Conservation (phyloP, 305 asterid genomes). For the Fraxinus xanthoxyloides region DNA sequence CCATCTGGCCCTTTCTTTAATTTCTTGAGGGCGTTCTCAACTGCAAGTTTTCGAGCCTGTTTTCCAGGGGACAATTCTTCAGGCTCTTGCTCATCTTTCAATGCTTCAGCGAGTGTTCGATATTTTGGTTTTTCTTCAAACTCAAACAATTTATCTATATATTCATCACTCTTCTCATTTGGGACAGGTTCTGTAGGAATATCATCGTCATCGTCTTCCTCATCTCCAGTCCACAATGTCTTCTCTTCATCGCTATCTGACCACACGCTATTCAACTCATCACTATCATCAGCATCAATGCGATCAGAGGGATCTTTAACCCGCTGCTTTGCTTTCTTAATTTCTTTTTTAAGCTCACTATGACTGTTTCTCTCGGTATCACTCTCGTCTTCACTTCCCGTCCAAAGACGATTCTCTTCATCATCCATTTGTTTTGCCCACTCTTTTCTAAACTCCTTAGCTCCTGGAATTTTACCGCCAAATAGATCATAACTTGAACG, state of each 20-base stretch:
- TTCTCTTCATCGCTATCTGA: constrained; percentile 85
- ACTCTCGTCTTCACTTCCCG: constrained; percentile 74
- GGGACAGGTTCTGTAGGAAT: constrained; percentile 74
- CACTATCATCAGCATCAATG: constrained; percentile 89
- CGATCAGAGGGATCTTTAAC: constrained; percentile 52
- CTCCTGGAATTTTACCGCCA: constrained; percentile 59
- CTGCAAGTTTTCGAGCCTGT: constrained; percentile 81
- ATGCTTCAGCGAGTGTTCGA: constrained; percentile 66
- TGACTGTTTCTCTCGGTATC: constrained; percentile 46
- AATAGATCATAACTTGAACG: constrained; percentile 66
- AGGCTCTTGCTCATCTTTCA: constrained; percentile 78
- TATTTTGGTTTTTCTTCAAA: constrained; percentile 78
- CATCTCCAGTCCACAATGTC: constrained; percentile 84
- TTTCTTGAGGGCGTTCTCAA: constrained; percentile 84
- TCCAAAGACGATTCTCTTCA: constrained; percentile 89
- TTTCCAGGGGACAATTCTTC: constrained; percentile 85
- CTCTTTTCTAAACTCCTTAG: constrained; percentile 64
- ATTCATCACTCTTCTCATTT: constrained; percentile 65
- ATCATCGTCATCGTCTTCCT: constrained; percentile 73
- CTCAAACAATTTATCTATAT: constrained; percentile 68
- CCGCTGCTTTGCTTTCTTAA: constrained; percentile 73
- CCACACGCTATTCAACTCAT: constrained; percentile 67
- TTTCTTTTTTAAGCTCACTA: constrained; percentile 62
- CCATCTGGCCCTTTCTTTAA: constrained; percentile 92
- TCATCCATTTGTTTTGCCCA: constrained; percentile 84